A percentile compares a stretch with the other conserved stretches of the same genome.
Conservation (phyloP, 805 yeast species). For the Metschnikowia picachoensis region DNA sequence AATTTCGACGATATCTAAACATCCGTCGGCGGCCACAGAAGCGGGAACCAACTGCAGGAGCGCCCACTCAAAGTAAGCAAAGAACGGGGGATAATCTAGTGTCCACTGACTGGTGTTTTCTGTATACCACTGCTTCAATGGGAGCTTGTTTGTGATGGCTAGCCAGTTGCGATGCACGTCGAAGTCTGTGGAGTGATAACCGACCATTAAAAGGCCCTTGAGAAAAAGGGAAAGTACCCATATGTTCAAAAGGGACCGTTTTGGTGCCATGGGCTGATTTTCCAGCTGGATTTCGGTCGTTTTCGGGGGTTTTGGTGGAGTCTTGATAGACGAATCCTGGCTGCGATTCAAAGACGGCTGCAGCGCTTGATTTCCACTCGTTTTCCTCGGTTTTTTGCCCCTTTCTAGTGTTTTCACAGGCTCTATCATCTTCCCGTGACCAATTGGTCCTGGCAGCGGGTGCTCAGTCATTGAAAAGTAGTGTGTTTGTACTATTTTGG, state of each 20-base stretch:
- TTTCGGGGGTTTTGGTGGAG: too few species aligned
- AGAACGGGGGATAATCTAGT: conserved; percentile 94
- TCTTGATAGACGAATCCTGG: too few species aligned
- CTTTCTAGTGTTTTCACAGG: too few species aligned
- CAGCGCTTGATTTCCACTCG: too few species aligned
- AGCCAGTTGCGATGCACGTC: conserved; percentile 98
- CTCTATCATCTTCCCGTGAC: too few species aligned
- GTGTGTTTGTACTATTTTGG: too few species aligned
- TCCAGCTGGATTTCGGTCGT: neutral
- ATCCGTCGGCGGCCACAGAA: conserved; percentile 65
- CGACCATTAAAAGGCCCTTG: conserved; percentile 40
- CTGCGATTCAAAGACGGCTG: too few species aligned
- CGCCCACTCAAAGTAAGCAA: conserved; percentile 91
- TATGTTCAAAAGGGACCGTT: conserved; percentile 24
- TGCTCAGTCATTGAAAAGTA: neutral
- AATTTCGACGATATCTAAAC: conserved; percentile 60
- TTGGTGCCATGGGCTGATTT: neutral
- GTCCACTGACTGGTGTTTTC: conserved; percentile 88
- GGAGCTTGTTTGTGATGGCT: conserved; percentile 78
- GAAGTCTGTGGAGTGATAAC: conserved; percentile 92
- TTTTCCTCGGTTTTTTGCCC: too few species aligned
- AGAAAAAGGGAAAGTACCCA: conserved; percentile 36
- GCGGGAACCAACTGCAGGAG: conserved; percentile 69
- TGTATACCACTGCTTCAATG: conserved; percentile 75
- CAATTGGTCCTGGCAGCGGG: neutral